These are phyloP conservation scores for Naganishia vaughanmartiniae DNA, from an alignment of 768 basidiomycete species.

Conservation along the genomic window DNA sequence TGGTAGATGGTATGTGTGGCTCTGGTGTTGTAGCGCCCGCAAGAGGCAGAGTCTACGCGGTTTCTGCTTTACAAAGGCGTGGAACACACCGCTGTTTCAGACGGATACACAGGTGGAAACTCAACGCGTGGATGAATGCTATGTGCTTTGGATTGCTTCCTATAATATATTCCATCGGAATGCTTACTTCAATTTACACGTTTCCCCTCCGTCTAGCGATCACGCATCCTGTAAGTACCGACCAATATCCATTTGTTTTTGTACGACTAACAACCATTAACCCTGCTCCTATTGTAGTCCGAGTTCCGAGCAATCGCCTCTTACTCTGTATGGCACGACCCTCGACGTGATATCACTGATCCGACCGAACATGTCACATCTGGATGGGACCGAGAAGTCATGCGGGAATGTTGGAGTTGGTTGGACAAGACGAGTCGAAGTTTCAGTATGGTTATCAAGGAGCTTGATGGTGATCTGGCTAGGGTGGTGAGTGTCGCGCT, in stretches of 20 bases:
- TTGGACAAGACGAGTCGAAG: slow-evolving; percentile 84
- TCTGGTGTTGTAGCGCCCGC: too few species aligned
- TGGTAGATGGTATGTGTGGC: too few species aligned
- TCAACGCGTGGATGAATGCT: too few species aligned
- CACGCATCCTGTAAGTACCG: slow-evolving; percentile 36
- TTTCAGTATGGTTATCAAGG: slow-evolving; percentile 91
- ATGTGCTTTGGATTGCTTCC: too few species aligned
- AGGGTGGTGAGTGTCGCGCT: slow-evolving; percentile 66
- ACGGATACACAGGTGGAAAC: too few species aligned
- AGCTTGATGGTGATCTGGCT: slow-evolving; percentile 90
- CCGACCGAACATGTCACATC: slow-evolving; percentile 71
- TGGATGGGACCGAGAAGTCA: slow-evolving; percentile 79
- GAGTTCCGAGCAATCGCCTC: slow-evolving; percentile 82
- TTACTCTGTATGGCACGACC: slow-evolving; percentile 77
- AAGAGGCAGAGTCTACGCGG: too few species aligned
- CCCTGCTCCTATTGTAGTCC: slow-evolving; percentile 37
- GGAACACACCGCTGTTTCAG: too few species aligned
- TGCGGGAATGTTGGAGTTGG: slow-evolving; percentile 87
- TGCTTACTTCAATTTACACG: too few species aligned
- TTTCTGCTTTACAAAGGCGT: too few species aligned
- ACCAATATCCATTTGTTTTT: not conserved
- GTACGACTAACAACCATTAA: not conserved
- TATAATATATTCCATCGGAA: too few species aligned
- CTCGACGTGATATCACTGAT: slow-evolving; percentile 75
- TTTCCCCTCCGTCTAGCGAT: slow-evolving; percentile 21